Evolutionary conservation across 2,329 filamentous ascomycete genomes (phyloP), one percentile per base, ranked within the genome.

Genomic region (Sarocladium strictum): DNA sequence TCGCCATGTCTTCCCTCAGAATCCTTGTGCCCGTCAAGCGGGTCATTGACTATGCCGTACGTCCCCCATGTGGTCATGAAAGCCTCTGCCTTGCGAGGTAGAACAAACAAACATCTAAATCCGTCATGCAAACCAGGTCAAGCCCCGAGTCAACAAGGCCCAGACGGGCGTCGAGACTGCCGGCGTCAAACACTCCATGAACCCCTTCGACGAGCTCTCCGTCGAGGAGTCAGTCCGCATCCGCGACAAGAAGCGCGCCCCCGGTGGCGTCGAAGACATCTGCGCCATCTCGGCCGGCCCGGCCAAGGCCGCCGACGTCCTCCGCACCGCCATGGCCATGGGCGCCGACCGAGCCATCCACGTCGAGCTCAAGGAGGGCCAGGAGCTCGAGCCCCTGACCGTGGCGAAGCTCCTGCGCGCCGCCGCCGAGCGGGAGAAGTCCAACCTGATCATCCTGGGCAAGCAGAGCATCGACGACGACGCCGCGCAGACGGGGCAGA

Each of bases 401-500:
- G 89, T 99, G 14, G 94, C 94, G 43, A 99, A 99, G 78, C 73
- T 97, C 67, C 80, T 99, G 57, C 78, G 83, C 65, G 83, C 85
- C 63, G 85, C 92, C 1, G 93, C 90, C 15, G 83, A 90, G 69
- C 80, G 86, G 69, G 88, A 99, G 74, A 86, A 89, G 67, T 86
- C 87, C 71, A 97, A 99, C 75, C 74, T 99, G 55, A 90, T 99
- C 21, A 85, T 99, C 60, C 76, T 97, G 60, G 94, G 94, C 63
- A 99, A 99, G 79, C 94, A 99, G 82, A 92, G 89, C 68, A 99
- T 99, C 71, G 94, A 99, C 72, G 93, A 96, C 67, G 94, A 99
- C 72, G 86, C 91, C 55, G 86, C 84, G 57, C 94, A 99, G 84
- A 99, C 94, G 56, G 94, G 94, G 24, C 93, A 96, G 80, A 99